Base-by-base conservation (phyloP, 2,329 filamentous ascomycete species). In the Cercospora sp. region DNA sequence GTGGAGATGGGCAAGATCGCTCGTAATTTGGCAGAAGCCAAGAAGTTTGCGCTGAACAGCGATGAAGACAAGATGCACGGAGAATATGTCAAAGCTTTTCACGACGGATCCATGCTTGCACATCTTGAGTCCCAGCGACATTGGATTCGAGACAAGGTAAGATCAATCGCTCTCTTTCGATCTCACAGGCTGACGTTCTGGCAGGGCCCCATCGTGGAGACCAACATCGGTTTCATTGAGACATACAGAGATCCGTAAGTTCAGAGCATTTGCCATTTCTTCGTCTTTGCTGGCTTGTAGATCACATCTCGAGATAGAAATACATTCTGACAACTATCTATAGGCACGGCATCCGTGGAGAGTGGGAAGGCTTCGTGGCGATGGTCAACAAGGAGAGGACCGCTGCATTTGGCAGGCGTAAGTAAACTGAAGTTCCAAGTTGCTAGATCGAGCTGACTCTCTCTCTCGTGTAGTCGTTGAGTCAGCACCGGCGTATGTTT, bases 381-480 rank as follows among this genome's bases (percentile, higher is more conserved):
- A 83, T 92, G 80, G 90, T 98, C 57, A 98, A 98, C 80, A 85
- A 94, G 76, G 94, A 97, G 79, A 89, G 94, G 20, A 99, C 94
- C 1, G 87, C 87, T 67, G 92, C 94, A 1, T 98, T 98, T 77
- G 91, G 90, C 7, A 90, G 91, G 73, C 53, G 53, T 58, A 33
- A 58, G 53, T 58, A 7, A 2, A 58, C 9, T 9, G 20, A 18
- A 16, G 7, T 20, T 18, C 1, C 13, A 6, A 18, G 30, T n/a
- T 42, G 48, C 51, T 26, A 23, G 45, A 13, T 9, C 10, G 5
- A 23, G 36, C 59, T 61, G 23, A 61, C 59, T n/a, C 12, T 48
- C 4, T 23, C 62, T 36, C 4, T 23, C 62, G n/a, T 5, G 12
- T 55, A 55, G 87, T 98, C 1, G 95, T 98, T 4, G 86, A 89